Percentiles rank a stretch among this genome's conserved stretches.
Evolutionary conservation across 306 rosid genomes (phyloP).

Genomic region (Begonia loranthoides): DNA sequence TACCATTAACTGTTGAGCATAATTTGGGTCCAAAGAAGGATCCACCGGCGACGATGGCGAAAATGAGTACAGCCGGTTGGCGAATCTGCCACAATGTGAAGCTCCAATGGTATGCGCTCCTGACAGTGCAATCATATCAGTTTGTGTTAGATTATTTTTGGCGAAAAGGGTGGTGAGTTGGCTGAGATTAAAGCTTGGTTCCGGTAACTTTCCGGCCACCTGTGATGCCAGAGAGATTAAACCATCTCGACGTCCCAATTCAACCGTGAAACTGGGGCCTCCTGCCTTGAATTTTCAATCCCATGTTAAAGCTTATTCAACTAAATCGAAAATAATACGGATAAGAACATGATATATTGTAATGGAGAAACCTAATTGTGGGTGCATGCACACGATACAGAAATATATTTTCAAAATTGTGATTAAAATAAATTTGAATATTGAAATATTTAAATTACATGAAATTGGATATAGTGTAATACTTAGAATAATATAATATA

Average conservation of each 20-base stretch:
- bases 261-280: conserved; percentile 59
- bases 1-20: conserved; percentile 22
- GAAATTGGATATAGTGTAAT: too few species aligned
- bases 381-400: too few species aligned
- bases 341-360: too few species aligned
- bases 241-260: conserved; percentile 74
- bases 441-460: too few species aligned
- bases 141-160: conserved; percentile 29
- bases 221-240: conserved; percentile 37
- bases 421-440: background rate
- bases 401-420: background rate
- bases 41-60: conserved; percentile 29
- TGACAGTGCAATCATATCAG: conserved; percentile 64
- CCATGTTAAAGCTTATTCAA: too few species aligned
- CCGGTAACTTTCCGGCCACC: conserved; percentile 48
- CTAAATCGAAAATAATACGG: too few species aligned
- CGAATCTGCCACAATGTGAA: conserved; percentile 51
- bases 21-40: conserved; percentile 42
- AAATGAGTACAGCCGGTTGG: conserved; percentile 32
- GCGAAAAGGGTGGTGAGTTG: conserved; percentile 39
- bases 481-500: too few species aligned
- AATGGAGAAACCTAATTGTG: too few species aligned
- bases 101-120: conserved; percentile 79
- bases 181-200: conserved; percentile 30
- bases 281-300: too few species aligned